A percentile compares a stretch with the other conserved stretches of the same genome.
Evolutionary conservation across 176 grass and related monocot genomes (phyloP).

Genomic region (Echinochloa phyllopogon): DNA sequence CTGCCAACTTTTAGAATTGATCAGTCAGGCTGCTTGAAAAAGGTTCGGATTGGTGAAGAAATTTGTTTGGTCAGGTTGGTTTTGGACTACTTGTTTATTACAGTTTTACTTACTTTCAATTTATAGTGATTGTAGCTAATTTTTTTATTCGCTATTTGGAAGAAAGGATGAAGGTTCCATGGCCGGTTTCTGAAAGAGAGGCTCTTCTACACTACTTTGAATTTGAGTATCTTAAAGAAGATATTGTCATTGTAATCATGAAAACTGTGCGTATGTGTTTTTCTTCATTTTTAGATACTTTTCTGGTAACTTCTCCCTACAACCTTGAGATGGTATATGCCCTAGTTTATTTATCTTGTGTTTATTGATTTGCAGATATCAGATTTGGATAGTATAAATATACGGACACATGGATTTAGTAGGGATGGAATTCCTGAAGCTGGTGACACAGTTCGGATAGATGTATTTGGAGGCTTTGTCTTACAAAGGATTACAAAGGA

Average conservation of each 20-base stretch:
- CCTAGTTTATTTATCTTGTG: slow-evolving; percentile 34
- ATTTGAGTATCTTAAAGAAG: slow-evolving; percentile 88
- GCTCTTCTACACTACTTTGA: slow-evolving; percentile 94
- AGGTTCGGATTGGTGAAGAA: slow-evolving; percentile 93
- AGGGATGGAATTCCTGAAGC: slow-evolving; percentile 82
- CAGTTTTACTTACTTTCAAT: slow-evolving; percentile 21
- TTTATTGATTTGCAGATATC: slow-evolving; percentile 66
- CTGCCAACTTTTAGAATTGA: slow-evolving; percentile 88
- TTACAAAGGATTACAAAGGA: slow-evolving; percentile 80
- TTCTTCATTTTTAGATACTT: slow-evolving; percentile 4
- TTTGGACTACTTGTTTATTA: slow-evolving; percentile 19
- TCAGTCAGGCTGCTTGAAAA: slow-evolving; percentile 72
- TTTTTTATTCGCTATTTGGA: slow-evolving; percentile 73
- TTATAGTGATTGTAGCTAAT: slow-evolving; percentile 46
- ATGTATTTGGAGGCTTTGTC: slow-evolving; percentile 91
- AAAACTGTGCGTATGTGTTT: slow-evolving; percentile 72
- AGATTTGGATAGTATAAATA: slow-evolving; percentile 62
- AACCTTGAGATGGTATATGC: background rate
- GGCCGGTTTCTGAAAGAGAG: slow-evolving; percentile 96
- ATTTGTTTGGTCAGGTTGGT: slow-evolving; percentile 91
- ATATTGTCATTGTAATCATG: slow-evolving; percentile 85
- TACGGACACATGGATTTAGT: slow-evolving; percentile 68
- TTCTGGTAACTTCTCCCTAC: slow-evolving; percentile 31
- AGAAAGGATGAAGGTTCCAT: slow-evolving; percentile 99
- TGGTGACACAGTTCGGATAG: slow-evolving; percentile 71